Conservation (phyloP, 805 yeast species). For the Wickerhamiella parazyma region DNA sequence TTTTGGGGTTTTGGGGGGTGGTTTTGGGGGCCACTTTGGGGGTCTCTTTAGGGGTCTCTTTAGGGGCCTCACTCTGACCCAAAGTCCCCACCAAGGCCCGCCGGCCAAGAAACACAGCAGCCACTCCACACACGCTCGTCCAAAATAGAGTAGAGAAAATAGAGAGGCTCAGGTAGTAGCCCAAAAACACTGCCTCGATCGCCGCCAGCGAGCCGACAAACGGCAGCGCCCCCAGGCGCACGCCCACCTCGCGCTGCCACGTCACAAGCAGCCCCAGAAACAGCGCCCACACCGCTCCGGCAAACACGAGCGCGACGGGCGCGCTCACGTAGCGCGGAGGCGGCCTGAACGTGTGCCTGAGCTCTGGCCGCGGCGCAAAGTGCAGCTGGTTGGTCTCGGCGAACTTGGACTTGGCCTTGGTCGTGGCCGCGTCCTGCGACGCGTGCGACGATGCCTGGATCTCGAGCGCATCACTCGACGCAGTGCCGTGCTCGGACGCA, state of each 20-base stretch:
- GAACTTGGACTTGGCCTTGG: conserved; percentile 10
- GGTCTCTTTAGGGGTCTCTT: too few relatives aligned
- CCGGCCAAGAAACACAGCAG: conserved; percentile 50
- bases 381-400: background rate
- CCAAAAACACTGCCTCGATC: conserved; percentile 40
- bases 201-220: conserved; percentile 37
- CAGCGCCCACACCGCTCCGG: conserved; percentile 31
- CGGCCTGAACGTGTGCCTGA: conserved; percentile 44
- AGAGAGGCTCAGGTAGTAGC: conserved; percentile 45
- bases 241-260: conserved; percentile 28
- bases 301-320: conserved; percentile 39
- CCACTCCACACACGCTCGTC: conserved; percentile 35
- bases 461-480: background rate
- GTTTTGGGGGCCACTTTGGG: too few relatives aligned
- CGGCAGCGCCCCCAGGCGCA: conserved; percentile 25
- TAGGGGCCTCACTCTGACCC: background rate
- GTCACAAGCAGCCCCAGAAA: conserved; percentile 31
- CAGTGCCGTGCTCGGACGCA: conserved; percentile 19
- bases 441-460: background rate
- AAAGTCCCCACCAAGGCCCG: conserved; percentile 28
- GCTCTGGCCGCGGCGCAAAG: conserved; percentile 42
- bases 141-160: conserved; percentile 46
- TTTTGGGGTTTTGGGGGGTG: background rate
- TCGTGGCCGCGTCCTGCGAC: background rate
- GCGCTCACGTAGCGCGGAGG: conserved; percentile 42